Percentiles rank a stretch among this genome's conserved stretches.
phyloP scores from a whole-genome alignment of 305 asterid genomes.

The Stenogyne calaminthoides region DNA sequence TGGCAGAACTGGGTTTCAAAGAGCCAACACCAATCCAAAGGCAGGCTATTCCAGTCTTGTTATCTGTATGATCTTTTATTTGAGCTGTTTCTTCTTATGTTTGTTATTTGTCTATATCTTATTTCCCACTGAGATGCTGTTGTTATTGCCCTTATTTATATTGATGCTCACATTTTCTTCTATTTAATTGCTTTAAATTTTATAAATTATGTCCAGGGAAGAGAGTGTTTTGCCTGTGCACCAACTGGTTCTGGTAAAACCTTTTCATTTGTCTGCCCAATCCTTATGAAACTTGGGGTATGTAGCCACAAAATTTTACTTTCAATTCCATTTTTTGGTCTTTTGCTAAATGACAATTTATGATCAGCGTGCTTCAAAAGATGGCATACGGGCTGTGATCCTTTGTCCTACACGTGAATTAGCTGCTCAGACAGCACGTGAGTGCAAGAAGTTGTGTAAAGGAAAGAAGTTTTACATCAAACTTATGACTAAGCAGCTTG shows the following conservation, averaged over 20 bases:
- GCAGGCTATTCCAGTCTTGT: slow-evolving; percentile 91
- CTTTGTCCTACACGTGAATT: slow-evolving; percentile 95
- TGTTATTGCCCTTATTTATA: background rate
- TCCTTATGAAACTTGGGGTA: slow-evolving; percentile 85
- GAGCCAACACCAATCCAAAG: slow-evolving; percentile 97
- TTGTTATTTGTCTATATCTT: background rate
- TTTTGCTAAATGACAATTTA: slow-evolving; percentile 35
- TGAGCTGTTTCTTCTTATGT: slow-evolving; percentile 28
- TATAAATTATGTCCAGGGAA: slow-evolving; percentile 54
- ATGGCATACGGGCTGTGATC: slow-evolving; percentile 79
- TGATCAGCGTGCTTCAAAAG: slow-evolving; percentile 70
- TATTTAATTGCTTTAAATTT: background rate
- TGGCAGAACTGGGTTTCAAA: slow-evolving; percentile 68
- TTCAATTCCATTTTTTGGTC: background rate
- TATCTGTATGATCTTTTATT: slow-evolving; percentile 76
- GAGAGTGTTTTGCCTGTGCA: slow-evolving; percentile 96
- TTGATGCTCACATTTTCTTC: background rate
- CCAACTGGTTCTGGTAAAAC: slow-evolving; percentile 98
- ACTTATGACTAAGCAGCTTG: slow-evolving; percentile 86
- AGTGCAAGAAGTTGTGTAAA: slow-evolving; percentile 79
- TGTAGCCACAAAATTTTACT: background rate
- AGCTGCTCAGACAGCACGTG: slow-evolving; percentile 97
- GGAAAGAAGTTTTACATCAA: slow-evolving; percentile 83
- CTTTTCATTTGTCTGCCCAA: slow-evolving; percentile 81
- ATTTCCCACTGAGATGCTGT: background rate